These are phyloP conservation scores for Magnusiomyces ingens DNA, from an alignment of 1,139 yeast species.

Conservation along the genomic window DNA sequence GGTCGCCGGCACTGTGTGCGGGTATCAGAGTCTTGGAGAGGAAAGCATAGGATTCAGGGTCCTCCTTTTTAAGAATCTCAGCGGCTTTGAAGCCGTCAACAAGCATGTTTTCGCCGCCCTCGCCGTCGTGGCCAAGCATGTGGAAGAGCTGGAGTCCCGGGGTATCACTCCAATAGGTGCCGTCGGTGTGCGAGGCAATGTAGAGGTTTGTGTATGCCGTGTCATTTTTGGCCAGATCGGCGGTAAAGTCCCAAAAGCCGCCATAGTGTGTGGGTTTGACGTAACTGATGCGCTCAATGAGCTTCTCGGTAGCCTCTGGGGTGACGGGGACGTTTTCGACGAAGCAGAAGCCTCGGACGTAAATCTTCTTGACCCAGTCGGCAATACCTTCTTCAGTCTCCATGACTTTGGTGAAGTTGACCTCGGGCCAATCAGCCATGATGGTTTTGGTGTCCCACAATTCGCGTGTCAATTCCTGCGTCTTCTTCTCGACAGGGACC, in stretches of 20 bases:
- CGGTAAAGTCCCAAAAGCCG: slow-evolving; percentile 76
- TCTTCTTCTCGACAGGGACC: slow-evolving; percentile 29
- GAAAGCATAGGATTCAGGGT: slow-evolving; percentile 52
- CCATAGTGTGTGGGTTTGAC: slow-evolving; percentile 73
- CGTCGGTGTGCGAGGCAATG: slow-evolving; percentile 66
- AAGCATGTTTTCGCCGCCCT: slow-evolving; percentile 67
- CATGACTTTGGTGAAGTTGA: slow-evolving; percentile 47
- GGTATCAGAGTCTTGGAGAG: slow-evolving; percentile 51
- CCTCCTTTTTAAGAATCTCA: slow-evolving; percentile 38
- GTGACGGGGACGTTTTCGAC: slow-evolving; percentile 57
- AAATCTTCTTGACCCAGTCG: slow-evolving; percentile 55
- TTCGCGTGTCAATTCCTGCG: slow-evolving; percentile 25
- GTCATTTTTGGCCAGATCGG: slow-evolving; percentile 63
- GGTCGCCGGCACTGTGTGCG: slow-evolving; percentile 78
- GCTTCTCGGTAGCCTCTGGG: slow-evolving; percentile 54
- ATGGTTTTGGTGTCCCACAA: slow-evolving; percentile 51
- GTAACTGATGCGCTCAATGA: slow-evolving; percentile 56
- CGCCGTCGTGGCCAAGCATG: slow-evolving; percentile 56
- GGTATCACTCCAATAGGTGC: slow-evolving; percentile 72
- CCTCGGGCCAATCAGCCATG: slow-evolving; percentile 42
- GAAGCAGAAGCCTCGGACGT: slow-evolving; percentile 57
- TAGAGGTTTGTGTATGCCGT: slow-evolving; percentile 71
- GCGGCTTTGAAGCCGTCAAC: slow-evolving; percentile 69
- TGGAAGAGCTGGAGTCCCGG: slow-evolving; percentile 74
- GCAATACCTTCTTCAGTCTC: slow-evolving; percentile 43